Base-by-base conservation (phyloP, 73 alveolate species). In the Tetrahymena elliotti region DNA sequence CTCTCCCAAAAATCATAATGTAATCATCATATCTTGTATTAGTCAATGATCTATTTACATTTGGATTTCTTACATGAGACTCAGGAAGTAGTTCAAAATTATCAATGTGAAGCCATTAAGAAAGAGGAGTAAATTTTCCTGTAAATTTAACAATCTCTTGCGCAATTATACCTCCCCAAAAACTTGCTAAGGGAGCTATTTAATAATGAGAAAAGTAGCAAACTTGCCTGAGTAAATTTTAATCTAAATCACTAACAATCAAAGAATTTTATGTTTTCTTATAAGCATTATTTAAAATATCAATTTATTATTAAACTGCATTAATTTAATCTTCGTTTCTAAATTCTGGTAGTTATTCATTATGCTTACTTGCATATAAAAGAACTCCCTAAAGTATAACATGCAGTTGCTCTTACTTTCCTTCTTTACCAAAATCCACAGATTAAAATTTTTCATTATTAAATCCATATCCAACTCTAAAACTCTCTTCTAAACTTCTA, bases 131-230 rank as follows among this genome's bases (percentile, higher is more conserved):
- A 98, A 97, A 99, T 95, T 99, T 99, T 18, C 99, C 99, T 18
- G 99, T 98, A 96, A 95, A 98, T 97, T 99, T 99, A 34, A 99
- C 99, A 20, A 99, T 97, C 97, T 99, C 99, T 95, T 99, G 99
- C 11, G 99, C 98, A 9, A 98, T 97, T 93, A 99, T 96, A 12
- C 99, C 99, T 41, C 99, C 99, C 96, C 99, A 98, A 98, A 98
- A 99, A 33, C 99, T 98, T 6, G 99, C 96, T 95, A 98, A 96
- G 34, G 99, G 99, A 27, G 99, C 95, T 53, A 99, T 96, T 96
- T 97, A 95, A 3, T 96, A 94, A 15, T 88, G 54, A 7, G 99
- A 96, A 96, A 94, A 97, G 83, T 94, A 95, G 3, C 97, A 96
- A 39, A 97, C 95, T 47, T 95, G 93, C 88, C 40, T 94, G 9